phyloP scores from a whole-genome alignment of 2,329 filamentous ascomycete genomes.

The Zarea fungicola region DNA sequence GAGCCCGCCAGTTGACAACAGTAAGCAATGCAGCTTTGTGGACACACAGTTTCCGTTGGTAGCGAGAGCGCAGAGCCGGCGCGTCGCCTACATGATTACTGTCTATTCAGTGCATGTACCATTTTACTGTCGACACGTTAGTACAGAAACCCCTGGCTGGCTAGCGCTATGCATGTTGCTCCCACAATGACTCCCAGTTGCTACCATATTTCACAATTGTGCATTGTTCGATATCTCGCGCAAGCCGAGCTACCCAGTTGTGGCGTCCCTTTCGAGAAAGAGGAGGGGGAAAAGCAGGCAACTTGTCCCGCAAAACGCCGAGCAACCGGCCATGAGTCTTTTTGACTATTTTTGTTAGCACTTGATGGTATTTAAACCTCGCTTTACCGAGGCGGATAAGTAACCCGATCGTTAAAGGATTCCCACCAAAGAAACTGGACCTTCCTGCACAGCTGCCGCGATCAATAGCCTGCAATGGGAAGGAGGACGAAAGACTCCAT shows the following conservation, averaged over 20 bases:
- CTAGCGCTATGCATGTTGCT: background rate
- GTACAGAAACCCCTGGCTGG: background rate
- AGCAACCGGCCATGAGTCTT: background rate
- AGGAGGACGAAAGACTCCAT: background rate
- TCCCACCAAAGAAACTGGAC: background rate
- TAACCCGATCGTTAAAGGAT: background rate
- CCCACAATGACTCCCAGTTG: background rate
- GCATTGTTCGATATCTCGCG: conserved; percentile 1
- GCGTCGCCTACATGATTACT: too few species aligned
- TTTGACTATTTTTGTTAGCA: conserved; percentile 1
- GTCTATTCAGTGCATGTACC: too few species aligned
- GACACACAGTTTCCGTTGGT: too few species aligned
- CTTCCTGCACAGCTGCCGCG: background rate
- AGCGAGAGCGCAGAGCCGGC: too few species aligned
- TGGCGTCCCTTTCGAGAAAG: background rate
- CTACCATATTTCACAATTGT: conserved; percentile 6
- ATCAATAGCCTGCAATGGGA: background rate
- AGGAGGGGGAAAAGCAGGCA: background rate
- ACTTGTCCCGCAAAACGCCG: background rate
- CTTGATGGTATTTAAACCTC: background rate
- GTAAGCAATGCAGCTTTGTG: too few species aligned
- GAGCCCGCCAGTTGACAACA: too few species aligned
- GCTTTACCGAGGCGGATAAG: background rate
- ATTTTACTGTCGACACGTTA: too few species aligned
- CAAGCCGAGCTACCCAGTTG: background rate